Evolutionary conservation across 805 yeast genomes (phyloP).

Genomic region (Blastobotrys muscicola): DNA sequence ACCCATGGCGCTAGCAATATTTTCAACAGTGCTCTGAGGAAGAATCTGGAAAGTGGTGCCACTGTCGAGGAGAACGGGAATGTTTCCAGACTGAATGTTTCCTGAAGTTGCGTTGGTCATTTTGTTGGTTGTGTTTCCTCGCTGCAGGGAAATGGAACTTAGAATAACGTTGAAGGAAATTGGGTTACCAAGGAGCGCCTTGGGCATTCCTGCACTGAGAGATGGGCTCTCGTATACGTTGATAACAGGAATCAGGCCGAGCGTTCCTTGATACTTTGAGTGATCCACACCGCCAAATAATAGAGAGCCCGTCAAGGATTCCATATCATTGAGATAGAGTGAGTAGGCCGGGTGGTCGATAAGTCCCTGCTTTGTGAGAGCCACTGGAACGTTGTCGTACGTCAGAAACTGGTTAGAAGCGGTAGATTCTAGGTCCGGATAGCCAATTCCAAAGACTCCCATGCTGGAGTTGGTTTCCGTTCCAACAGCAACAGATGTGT

Average conservation of each 20-base stretch:
- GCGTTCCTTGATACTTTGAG: conserved; percentile 35
- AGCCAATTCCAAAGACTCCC: conserved; percentile 15
- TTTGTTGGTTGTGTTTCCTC: conserved; percentile 3
- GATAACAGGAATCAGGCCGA: conserved; percentile 19
- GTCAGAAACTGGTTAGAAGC: conserved; percentile 6
- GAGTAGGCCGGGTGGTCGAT: conserved; percentile 37
- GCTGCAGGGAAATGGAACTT: conserved; percentile 3
- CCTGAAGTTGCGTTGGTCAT: conserved; percentile 3
- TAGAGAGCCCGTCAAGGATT: conserved; percentile 29
- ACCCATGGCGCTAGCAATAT: conserved; percentile 29
- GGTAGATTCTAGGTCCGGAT: conserved; percentile 13
- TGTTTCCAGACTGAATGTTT: conserved; percentile 3
- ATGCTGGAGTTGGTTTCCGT: conserved; percentile 47
- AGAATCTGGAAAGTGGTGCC: conserved; percentile 18
- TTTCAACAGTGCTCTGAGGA: conserved; percentile 19
- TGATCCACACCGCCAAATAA: conserved; percentile 48
- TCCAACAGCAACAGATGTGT: conserved; percentile 34
- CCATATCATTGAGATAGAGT: conserved; percentile 32
- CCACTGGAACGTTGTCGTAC: conserved; percentile 59
- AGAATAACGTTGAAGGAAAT: conserved; percentile 11
- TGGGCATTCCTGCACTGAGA: conserved; percentile 2
- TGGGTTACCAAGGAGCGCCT: conserved; percentile 9
- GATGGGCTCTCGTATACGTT: conserved; percentile 6
- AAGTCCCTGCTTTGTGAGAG: conserved; percentile 39
- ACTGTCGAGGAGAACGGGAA: conserved; percentile 17